Base-by-base conservation (phyloP, 2,329 filamentous ascomycete species). In the Talaromyces albobiverticillius region DNA sequence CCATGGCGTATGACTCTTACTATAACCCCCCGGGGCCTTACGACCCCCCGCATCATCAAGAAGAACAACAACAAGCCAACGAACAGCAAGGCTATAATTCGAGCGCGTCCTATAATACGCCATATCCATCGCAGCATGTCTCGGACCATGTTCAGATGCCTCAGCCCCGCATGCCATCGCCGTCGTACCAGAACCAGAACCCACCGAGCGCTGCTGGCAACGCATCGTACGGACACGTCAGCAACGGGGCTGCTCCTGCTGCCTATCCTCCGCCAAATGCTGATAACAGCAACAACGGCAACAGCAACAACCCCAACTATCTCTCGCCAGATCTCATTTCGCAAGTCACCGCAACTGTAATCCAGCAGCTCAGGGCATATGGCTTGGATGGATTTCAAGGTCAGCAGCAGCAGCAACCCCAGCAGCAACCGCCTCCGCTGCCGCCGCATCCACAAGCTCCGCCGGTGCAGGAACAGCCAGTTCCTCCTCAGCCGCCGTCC, bases 301-400 rank as follows among this genome's bases (percentile, higher is more conserved):
- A 73, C 55, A n/a, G n/a, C n/a, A 73, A 73, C 54, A 68, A 75
- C 8, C 71, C 76, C 8, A 74, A 73, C 55, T 75, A 78, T 36
- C 70, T 87, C 11, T 79, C 84, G 49, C 83, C 83, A 2, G 80
- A 83, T 7, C 71, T 87, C 20, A 77, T 87, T 48, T 79, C 81
- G 46, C 79, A 83, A 57, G 82, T 86, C 60, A 84, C 81, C 1
- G 78, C 79, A 52, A 79, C 74, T 53, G 78, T 83, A 23, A 80
- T 83, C 46, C 81, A 82, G 65, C 80, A 85, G 55, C 73, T 84
- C 60, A 82, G 79, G 61, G 72, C 70, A 38, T 70, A 75, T 46
- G 74, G 73, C 43, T 57, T 75, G 55, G 63, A 70, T 62, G 67
- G 65, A 48, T 22, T 64, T 25, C 67, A 63, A 53, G 59, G 58